Conservation (phyloP, 768 basidiomycete genomes). For the Kwoniella newhampshirensis region DNA sequence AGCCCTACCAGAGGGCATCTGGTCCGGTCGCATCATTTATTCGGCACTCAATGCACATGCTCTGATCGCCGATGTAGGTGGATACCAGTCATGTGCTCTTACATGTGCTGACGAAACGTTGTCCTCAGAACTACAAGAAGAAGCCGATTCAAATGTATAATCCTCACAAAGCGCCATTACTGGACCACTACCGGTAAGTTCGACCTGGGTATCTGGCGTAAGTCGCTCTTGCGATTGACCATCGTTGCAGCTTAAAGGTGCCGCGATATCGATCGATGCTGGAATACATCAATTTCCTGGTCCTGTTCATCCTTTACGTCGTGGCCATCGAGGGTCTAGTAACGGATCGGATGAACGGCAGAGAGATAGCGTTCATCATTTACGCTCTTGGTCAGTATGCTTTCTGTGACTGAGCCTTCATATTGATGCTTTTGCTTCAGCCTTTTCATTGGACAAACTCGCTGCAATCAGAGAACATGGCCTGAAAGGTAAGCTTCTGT, state of each 20-base stretch:
- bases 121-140: constrained; percentile 81
- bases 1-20: constrained; percentile 46
- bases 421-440: too few relatives aligned
- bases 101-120: constrained; percentile 2
- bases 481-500: constrained; percentile 75
- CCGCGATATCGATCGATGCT: constrained; percentile 85
- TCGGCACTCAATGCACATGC: constrained; percentile 67
- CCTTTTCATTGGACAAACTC: constrained; percentile 86
- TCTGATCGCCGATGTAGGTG: constrained; percentile 77
- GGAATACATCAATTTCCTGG: constrained; percentile 83
- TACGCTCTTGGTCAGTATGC: constrained; percentile 56
- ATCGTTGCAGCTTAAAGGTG: constrained; percentile 66
- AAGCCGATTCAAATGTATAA: constrained; percentile 92
- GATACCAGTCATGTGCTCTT: background rate
- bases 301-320: constrained; percentile 81
- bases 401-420: too few relatives aligned
- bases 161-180: constrained; percentile 85
- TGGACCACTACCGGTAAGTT: constrained; percentile 86
- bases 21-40: constrained; percentile 78
- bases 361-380: constrained; percentile 75
- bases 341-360: constrained; percentile 62
- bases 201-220: background rate
- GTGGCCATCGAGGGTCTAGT: constrained; percentile 75
- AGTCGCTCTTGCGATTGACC: too few relatives aligned
- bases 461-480: constrained; percentile 96